Evolutionary conservation across 2,329 filamentous ascomycete genomes (phyloP).

Genomic region (Aspergillus sp.): DNA sequence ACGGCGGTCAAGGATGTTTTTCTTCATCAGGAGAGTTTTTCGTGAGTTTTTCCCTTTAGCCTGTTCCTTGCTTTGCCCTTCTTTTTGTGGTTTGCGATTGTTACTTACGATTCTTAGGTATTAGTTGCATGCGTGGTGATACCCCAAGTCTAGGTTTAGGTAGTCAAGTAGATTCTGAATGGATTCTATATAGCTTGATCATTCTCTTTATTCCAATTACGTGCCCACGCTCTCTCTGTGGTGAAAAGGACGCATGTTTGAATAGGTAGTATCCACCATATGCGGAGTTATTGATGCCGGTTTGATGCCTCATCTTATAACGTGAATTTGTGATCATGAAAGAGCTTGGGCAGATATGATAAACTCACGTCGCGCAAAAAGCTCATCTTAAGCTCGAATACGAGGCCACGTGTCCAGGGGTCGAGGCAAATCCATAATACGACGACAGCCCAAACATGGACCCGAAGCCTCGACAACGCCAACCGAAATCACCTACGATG

Average conservation of each 20-base stretch:
- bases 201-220: too few species aligned
- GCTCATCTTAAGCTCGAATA: neutral
- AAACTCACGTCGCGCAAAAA: neutral
- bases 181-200: neutral
- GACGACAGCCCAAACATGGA: neutral
- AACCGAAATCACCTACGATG: neutral
- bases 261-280: too few species aligned
- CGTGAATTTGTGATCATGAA: too few species aligned
- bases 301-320: too few species aligned
- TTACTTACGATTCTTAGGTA: neutral
- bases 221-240: too few species aligned
- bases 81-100: neutral
- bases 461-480: neutral
- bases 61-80: conserved; percentile 19
- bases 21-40: conserved; percentile 55
- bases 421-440: neutral
- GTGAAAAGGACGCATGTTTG: too few species aligned
- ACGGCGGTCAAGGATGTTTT: conserved; percentile 42
- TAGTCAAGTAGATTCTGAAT: too few species aligned
- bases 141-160: too few species aligned
- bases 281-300: too few species aligned
- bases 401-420: neutral
- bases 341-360: too few species aligned
- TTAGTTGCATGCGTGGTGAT: neutral
- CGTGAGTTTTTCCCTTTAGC: conserved; percentile 39